These are phyloP conservation scores for Calonectria pteridis DNA, from an alignment of 2,329 filamentous ascomycete species.

Conservation along the genomic window DNA sequence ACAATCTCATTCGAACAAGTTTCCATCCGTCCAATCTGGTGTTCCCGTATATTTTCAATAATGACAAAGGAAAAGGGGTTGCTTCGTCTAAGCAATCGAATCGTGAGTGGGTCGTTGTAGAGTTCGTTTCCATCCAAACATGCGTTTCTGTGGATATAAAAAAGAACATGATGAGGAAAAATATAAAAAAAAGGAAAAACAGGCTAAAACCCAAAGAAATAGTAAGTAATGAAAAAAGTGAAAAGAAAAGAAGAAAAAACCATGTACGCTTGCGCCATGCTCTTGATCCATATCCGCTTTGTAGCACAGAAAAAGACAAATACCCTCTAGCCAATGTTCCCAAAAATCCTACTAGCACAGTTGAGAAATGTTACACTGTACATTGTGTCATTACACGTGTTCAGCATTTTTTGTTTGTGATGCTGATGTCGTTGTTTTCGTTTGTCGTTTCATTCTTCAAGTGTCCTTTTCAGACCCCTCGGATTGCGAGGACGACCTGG, in stretches of 20 bases:
- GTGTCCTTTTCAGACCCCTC: conserved; percentile 26
- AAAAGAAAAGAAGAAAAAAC: background rate
- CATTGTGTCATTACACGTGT: conserved; percentile 22
- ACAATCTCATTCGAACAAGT: too few species aligned
- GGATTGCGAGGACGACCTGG: conserved; percentile 27
- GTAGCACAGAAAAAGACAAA: background rate
- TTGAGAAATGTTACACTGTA: conserved; percentile 20
- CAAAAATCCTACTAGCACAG: conserved; percentile 8
- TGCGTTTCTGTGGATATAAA: background rate
- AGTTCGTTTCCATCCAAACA: background rate
- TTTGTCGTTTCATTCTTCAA: background rate
- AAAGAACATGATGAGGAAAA: background rate
- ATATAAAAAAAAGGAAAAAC: background rate
- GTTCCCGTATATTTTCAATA: too few species aligned
- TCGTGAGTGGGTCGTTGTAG: background rate
- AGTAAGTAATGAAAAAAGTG: background rate
- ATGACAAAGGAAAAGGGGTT: background rate
- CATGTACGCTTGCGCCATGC: conserved; percentile 11
- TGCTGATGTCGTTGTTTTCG: background rate
- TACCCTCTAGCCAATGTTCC: background rate
- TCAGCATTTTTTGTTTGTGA: background rate
- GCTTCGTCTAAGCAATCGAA: background rate
- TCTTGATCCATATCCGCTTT: conserved; percentile 8
- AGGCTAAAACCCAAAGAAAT: background rate
- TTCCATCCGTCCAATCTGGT: background rate